Percentiles rank a stretch among this genome's conserved stretches.
Conservation (phyloP, 306 rosid species). For the Trichosanthes cucumerina region DNA sequence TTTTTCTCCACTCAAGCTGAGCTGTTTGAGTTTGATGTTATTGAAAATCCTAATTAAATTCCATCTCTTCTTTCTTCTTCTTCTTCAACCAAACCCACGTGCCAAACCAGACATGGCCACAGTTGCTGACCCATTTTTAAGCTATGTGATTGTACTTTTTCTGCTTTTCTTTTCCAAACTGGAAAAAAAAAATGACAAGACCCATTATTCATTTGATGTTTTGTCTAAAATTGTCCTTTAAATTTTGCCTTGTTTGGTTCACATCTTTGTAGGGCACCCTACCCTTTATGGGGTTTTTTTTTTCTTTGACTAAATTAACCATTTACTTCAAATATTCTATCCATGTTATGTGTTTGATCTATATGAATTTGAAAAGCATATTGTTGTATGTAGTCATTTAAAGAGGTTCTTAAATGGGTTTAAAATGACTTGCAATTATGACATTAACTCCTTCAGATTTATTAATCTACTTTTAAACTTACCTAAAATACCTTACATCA, state of each 20-base stretch:
- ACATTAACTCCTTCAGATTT: too few relatives aligned
- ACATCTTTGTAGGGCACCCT: neutral
- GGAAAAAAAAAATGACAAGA: neutral
- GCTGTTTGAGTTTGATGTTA: neutral
- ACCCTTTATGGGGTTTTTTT: neutral
- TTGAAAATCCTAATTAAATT: too few relatives aligned
- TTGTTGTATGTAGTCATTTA: neutral
- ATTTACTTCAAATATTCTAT: neutral
- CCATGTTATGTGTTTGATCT: too few relatives aligned
- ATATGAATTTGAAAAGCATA: neutral
- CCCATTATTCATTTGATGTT: neutral
- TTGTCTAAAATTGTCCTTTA: neutral
- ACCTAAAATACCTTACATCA: too few relatives aligned
- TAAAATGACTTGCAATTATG: too few relatives aligned
- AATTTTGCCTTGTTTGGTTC: neutral
- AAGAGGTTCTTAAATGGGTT: neutral
- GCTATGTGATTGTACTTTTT: neutral
- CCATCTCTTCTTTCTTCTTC: neutral
- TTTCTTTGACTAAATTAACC: neutral
- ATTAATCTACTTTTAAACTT: too few relatives aligned
- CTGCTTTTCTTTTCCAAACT: neutral
- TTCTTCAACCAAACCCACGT: neutral
- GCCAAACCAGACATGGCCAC: neutral
- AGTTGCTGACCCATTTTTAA: neutral
- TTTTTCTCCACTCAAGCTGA: neutral